phyloP scores from a whole-genome alignment of 2,329 filamentous ascomycete genomes.

The Diaporthe velutina region DNA sequence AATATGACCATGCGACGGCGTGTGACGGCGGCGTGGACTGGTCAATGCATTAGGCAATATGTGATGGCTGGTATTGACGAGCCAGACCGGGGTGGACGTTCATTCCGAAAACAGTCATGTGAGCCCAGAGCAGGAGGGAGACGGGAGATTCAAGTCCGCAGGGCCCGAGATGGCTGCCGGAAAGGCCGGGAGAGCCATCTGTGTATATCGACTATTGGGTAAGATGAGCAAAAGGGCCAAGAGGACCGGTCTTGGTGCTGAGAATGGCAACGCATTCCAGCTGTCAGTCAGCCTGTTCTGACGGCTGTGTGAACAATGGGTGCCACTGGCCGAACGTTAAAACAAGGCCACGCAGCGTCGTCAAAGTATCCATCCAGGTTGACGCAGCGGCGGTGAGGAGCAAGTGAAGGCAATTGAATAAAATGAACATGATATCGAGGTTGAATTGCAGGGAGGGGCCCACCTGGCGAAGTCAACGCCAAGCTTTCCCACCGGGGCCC shows the following conservation, averaged over 20 bases:
- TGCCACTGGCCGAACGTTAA: not conserved
- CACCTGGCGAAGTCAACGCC: conserved; percentile 20
- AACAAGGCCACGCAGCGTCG: not conserved
- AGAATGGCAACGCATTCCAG: conserved; percentile 8
- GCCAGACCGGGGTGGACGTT: conserved; percentile 12
- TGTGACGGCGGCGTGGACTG: conserved; percentile 18
- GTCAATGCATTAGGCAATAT: conserved; percentile 18
- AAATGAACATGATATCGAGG: conserved; percentile 24
- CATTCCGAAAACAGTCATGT: conserved; percentile 3
- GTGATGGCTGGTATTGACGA: conserved; percentile 17
- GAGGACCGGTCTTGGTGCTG: conserved; percentile 3
- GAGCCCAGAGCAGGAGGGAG: not conserved
- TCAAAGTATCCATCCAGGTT: not conserved
- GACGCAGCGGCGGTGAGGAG: conserved; percentile 19
- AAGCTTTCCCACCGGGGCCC: conserved; percentile 4
- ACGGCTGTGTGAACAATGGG: not conserved
- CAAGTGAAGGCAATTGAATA: conserved; percentile 1
- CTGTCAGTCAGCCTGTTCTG: not conserved
- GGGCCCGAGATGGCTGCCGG: conserved; percentile 19
- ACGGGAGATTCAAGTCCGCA: conserved; percentile 16
- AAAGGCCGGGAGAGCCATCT: conserved; percentile 18
- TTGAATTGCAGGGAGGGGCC: conserved; percentile 22
- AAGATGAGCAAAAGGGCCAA: conserved; percentile 24
- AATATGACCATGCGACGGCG: not conserved
- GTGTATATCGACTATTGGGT: not conserved